A percentile compares a stretch with the other conserved stretches of the same genome.
Conservation (phyloP, 768 basidiomycete species). For the Coprinopsis strossmayeri region DNA sequence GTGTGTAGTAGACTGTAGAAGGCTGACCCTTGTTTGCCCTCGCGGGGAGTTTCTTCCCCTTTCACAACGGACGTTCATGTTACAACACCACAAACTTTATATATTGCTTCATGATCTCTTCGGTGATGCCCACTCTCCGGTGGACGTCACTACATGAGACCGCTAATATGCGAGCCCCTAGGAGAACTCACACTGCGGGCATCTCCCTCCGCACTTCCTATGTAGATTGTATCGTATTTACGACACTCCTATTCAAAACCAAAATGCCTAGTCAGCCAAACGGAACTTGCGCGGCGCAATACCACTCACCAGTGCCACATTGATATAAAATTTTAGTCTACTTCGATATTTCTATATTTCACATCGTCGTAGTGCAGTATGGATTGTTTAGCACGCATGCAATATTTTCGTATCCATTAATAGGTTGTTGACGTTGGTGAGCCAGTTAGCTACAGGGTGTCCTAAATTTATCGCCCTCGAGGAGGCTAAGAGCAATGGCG, state of each 20-base stretch:
- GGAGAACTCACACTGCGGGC: too few species aligned
- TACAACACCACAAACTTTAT: too few species aligned
- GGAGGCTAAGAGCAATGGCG: conserved; percentile 35
- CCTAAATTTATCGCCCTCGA: conserved; percentile 36
- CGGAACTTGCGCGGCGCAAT: not conserved
- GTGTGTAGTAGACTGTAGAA: too few species aligned
- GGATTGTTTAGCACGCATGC: conserved; percentile 30
- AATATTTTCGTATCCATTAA: conserved; percentile 18
- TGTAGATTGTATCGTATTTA: too few species aligned
- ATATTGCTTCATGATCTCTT: too few species aligned
- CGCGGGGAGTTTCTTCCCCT: too few species aligned
- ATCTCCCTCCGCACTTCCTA: too few species aligned
- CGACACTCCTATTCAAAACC: conserved; percentile 33
- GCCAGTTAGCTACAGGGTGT: conserved; percentile 35
- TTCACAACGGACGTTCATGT: too few species aligned
- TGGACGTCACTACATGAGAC: too few species aligned
- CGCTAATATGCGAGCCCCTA: too few species aligned
- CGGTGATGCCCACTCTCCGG: too few species aligned
- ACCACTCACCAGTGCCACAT: conserved; percentile 31
- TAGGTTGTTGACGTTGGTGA: conserved; percentile 24
- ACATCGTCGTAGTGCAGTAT: conserved; percentile 32
- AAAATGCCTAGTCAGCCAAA: not conserved
- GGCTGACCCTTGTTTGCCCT: too few species aligned
- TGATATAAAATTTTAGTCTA: conserved; percentile 38
- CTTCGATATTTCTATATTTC: conserved; percentile 27